phyloP scores from a whole-genome alignment of 2,329 filamentous ascomycete genomes.

The Penicillium polonicum region DNA sequence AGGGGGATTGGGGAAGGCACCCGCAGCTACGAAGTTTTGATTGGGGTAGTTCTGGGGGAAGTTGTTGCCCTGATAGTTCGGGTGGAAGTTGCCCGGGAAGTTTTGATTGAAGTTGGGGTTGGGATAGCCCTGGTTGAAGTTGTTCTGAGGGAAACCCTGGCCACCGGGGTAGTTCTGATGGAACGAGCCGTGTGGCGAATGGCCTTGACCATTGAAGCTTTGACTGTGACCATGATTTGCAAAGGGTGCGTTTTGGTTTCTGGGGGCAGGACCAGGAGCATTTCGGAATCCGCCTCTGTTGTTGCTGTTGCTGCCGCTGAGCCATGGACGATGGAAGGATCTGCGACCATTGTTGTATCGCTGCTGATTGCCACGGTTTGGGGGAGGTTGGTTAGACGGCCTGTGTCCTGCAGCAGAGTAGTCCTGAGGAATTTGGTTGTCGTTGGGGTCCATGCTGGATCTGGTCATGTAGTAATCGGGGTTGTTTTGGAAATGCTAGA shows the following conservation, averaged over 20 bases:
- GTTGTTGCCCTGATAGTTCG: neutral
- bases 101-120: neutral
- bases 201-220: neutral
- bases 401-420: neutral
- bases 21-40: conserved; percentile 1
- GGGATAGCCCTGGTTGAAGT: conserved; percentile 6
- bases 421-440: neutral
- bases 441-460: conserved; percentile 16
- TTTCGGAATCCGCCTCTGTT: conserved; percentile 7
- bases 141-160: neutral
- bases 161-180: neutral
- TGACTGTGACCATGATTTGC: neutral
- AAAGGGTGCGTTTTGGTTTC: conserved; percentile 1
- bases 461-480: conserved; percentile 19
- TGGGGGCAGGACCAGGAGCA: neutral
- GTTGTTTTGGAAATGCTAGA: conserved; percentile 18
- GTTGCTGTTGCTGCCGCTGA: neutral
- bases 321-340: neutral
- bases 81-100: neutral
- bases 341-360: conserved; percentile 5
- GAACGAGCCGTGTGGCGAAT: neutral
- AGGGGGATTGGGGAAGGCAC: neutral
- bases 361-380: conserved; percentile 2
- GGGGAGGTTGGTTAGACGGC: neutral
- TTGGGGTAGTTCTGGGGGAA: neutral